Base-by-base conservation (phyloP, 208 protist genomes). In the Angomonas deanei region DNA sequence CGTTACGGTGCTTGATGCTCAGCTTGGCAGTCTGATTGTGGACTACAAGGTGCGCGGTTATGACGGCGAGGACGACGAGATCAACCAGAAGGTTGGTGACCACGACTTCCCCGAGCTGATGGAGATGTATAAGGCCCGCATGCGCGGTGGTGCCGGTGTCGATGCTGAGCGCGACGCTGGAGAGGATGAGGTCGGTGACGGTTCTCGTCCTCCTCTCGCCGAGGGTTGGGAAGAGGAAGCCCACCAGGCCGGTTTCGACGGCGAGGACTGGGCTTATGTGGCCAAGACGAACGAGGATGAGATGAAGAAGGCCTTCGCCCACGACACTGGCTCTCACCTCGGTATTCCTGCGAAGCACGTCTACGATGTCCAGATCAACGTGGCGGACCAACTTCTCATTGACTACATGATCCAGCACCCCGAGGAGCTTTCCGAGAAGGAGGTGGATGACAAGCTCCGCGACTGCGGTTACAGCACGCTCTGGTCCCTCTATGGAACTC, bases 211-310 rank as follows among this genome's bases (percentile, higher is more conserved):
- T 30, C n/a, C 26, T 39, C 53, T 62, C n/a, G n/a, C 38, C 3
- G 46, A 27, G 38, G 33, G 19, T 23, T 56, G 48, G 32, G 38
- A 60, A 24, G 49, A 62, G 38, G 78, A 72, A 15, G 21, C 11
- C 21, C 70, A 80, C 70, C 53, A 70, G 27, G 55, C 68, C 19
- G 73, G 59, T 47, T 84, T 84, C 53, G 70, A 80, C 26, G 86
- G 86, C 57, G 82, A 86, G 26, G 77, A 78, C 70, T 92, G 86
- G 82, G 64, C 46, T 4, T 72, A 82, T 56, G 80, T 88, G 27
- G 26, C 89, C 61, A 38, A 73, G 46, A 62, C 52, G 47, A 76
- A 64, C 47, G 48, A 70, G 54, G 39, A 55, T 5, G 73, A 74
- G 60, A 56, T 89, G 24, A 28, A 74, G 39, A 33, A 61, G 17